Evolutionary conservation across 2,329 filamentous ascomycete genomes (phyloP).

Genomic region (Ophiostoma montium): DNA sequence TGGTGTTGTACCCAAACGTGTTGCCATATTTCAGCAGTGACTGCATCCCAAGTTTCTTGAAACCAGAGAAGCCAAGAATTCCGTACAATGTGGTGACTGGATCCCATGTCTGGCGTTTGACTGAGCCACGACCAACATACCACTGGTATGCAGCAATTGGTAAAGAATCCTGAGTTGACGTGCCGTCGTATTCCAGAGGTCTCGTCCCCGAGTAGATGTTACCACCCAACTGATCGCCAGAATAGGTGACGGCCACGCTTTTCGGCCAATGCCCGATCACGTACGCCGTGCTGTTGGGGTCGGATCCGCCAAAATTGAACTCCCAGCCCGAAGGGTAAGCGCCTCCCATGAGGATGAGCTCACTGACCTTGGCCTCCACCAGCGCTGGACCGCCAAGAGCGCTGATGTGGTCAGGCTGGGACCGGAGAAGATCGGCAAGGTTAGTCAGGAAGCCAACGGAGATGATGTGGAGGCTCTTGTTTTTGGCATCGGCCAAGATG

Average conservation of each 20-base stretch:
- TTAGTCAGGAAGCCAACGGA: constrained; percentile 33
- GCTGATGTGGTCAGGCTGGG: constrained; percentile 26
- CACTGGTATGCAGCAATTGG: constrained; percentile 22
- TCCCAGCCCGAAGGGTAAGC: constrained; percentile 31
- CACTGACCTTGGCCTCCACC: constrained; percentile 28
- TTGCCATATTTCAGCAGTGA: constrained; percentile 25
- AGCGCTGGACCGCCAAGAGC: constrained; percentile 26
- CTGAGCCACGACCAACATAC: constrained; percentile 18
- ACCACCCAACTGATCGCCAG: constrained; percentile 29
- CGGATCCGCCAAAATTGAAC: constrained; percentile 32
- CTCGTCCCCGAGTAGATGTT: constrained; percentile 24
- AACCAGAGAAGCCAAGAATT: constrained; percentile 21
- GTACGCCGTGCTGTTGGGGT: constrained; percentile 25
- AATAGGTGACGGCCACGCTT: constrained; percentile 24
- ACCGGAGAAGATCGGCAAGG: constrained; percentile 32
- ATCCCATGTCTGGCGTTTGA: constrained; percentile 26
- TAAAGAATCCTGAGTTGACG: background rate
- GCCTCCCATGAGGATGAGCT: constrained; percentile 39
- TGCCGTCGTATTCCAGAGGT: constrained; percentile 15
- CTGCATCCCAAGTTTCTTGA: constrained; percentile 1
- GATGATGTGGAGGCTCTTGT: constrained; percentile 29
- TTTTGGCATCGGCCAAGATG: constrained; percentile 24
- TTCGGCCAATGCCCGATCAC: constrained; percentile 30
- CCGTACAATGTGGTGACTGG: constrained; percentile 29
- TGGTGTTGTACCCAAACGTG: constrained; percentile 25